Evolutionary conservation across 2,329 filamentous ascomycete genomes (phyloP).

Genomic region (Bipolaris bicolor): DNA sequence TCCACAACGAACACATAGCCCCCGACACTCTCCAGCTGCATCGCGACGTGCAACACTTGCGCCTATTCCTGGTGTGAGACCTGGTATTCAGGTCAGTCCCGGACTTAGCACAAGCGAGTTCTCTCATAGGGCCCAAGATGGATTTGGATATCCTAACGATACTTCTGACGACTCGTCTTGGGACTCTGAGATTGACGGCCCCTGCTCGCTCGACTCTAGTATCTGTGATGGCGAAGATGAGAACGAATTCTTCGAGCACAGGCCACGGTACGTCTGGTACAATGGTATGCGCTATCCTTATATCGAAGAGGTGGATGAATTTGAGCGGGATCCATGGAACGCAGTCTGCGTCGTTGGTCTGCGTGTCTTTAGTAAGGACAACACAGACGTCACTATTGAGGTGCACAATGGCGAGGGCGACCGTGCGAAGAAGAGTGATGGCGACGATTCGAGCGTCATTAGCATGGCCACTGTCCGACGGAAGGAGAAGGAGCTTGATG

Average conservation of each 20-base stretch:
- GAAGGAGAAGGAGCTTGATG: constrained; percentile 47
- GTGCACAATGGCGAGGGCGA: constrained; percentile 53
- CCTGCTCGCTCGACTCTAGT: constrained; percentile 38
- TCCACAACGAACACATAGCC: constrained; percentile 40
- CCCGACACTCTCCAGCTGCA: constrained; percentile 36
- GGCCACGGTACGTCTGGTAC: constrained; percentile 30
- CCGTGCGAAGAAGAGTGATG: constrained; percentile 28
- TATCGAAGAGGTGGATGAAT: constrained; percentile 51
- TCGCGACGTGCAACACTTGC: constrained; percentile 47
- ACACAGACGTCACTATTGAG: constrained; percentile 58
- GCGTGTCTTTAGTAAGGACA: constrained; percentile 62
- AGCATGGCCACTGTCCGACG: constrained; percentile 28
- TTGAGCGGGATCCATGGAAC: constrained; percentile 63
- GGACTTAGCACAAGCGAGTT: constrained; percentile 36
- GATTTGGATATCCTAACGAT: constrained; percentile 38
- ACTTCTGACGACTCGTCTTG: constrained; percentile 49
- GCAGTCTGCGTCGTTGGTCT: constrained; percentile 66
- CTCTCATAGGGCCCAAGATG: constrained; percentile 40
- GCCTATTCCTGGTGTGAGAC: constrained; percentile 44
- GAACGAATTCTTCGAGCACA: constrained; percentile 18
- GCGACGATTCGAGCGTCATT: constrained; percentile 35
- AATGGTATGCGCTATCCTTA: constrained; percentile 30
- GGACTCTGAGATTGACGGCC: constrained; percentile 51
- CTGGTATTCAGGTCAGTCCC: constrained; percentile 43
- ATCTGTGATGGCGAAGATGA: constrained; percentile 27